Evolutionary conservation across 1,284 basidiomycete genomes (phyloP).

Genomic region (Agaricales sp.): DNA sequence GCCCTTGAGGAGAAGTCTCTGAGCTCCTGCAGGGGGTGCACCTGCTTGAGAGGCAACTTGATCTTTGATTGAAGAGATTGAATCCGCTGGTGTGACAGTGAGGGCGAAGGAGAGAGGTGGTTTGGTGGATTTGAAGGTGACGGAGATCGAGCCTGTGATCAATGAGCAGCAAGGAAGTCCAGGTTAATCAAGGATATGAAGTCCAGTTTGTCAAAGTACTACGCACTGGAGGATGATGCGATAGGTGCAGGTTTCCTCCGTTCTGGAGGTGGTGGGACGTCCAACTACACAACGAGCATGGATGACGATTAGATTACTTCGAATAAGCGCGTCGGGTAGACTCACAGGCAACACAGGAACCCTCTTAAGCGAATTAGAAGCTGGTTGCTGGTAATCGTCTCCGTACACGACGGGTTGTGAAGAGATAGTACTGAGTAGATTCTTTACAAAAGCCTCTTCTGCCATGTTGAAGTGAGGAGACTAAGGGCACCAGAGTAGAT

Average conservation of each 20-base stretch:
- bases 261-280: constrained; percentile 48
- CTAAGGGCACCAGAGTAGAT: constrained; percentile 1
- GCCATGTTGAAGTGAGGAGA: constrained; percentile 28
- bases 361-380: constrained; percentile 59
- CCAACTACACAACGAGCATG: constrained; percentile 28
- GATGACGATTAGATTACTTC: constrained; percentile 6
- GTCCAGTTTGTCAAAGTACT: too few species aligned
- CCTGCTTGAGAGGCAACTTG: constrained; percentile 52
- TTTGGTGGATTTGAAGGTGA: constrained; percentile 86
- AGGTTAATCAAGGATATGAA: constrained; percentile 3
- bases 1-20: constrained; percentile 83
- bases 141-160: constrained; percentile 40
- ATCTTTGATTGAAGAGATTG: constrained; percentile 69
- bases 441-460: constrained; percentile 68
- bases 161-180: constrained; percentile 1
- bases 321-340: constrained; percentile 10
- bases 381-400: constrained; percentile 71
- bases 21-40: constrained; percentile 63
- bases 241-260: constrained; percentile 22
- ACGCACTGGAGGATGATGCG: constrained; percentile 27
- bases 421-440: constrained; percentile 59
- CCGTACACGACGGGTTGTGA: constrained; percentile 60
- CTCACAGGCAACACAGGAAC: constrained; percentile 65
- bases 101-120: constrained; percentile 72
- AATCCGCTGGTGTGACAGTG: constrained; percentile 63